Conservation (phyloP, 805 yeast genomes). For the Komagataella ulmi region DNA sequence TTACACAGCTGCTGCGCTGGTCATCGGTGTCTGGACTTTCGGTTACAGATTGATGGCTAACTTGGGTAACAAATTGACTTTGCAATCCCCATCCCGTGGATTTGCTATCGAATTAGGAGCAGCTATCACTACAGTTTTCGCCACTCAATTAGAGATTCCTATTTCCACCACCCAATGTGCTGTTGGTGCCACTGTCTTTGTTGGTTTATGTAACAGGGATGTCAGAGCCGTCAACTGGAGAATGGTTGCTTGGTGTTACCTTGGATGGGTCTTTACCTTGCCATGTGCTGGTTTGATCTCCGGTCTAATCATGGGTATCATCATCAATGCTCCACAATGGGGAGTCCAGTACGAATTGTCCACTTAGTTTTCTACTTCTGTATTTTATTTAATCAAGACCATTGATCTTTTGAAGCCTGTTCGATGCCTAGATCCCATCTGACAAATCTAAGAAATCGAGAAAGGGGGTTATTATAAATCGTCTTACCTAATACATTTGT, state of each 20-base stretch:
- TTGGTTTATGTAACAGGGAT: conserved; percentile 61
- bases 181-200: conserved; percentile 65
- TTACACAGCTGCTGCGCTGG: conserved; percentile 54
- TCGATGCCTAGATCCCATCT: background rate
- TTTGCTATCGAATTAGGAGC: conserved; percentile 69
- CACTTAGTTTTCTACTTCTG: background rate
- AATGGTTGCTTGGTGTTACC: conserved; percentile 58
- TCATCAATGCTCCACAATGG: conserved; percentile 47
- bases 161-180: conserved; percentile 72
- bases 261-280: conserved; percentile 61
- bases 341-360: conserved; percentile 18
- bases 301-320: conserved; percentile 50
- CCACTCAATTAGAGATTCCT: conserved; percentile 60
- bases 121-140: conserved; percentile 63
- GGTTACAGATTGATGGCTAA: conserved; percentile 58
- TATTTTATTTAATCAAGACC: background rate
- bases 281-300: conserved; percentile 66
- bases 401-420: background rate
- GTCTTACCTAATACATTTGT: background rate
- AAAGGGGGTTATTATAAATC: background rate
- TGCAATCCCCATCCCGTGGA: conserved; percentile 72
- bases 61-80: conserved; percentile 61
- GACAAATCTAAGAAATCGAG: background rate
- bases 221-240: conserved; percentile 60
- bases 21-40: conserved; percentile 55